Conservation (phyloP, 306 rosid species). For the Rosa rugosa region DNA sequence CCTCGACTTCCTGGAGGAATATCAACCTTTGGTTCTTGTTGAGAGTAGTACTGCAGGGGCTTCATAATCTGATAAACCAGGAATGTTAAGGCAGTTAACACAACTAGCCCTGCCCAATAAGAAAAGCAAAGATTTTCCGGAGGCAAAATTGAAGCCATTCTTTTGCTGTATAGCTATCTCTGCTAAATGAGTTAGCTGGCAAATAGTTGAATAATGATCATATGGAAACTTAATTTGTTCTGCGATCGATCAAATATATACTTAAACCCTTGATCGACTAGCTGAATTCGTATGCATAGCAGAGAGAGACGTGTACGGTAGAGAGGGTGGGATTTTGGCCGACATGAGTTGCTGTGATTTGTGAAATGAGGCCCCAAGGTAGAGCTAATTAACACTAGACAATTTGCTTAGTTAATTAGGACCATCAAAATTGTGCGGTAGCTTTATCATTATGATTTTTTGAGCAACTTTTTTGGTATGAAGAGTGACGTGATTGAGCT, state of each 20-base stretch:
- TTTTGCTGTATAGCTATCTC: background rate
- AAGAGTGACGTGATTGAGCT: background rate
- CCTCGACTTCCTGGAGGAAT: conserved; percentile 71
- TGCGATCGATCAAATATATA: background rate
- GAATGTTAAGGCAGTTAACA: conserved; percentile 15
- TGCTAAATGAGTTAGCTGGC: background rate
- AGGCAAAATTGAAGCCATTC: conserved; percentile 42
- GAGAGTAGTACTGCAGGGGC: conserved; percentile 8
- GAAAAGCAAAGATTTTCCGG: conserved; percentile 17
- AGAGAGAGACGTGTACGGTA: background rate
- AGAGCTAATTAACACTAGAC: background rate
- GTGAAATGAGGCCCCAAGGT: background rate
- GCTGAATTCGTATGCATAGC: background rate
- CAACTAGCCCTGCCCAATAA: conserved; percentile 16
- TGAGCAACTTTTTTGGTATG: background rate
- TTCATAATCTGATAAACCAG: conserved; percentile 22
- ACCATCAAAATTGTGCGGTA: background rate
- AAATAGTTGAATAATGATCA: background rate
- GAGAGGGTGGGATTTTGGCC: background rate
- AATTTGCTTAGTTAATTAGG: background rate
- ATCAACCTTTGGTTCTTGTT: conserved; percentile 18
- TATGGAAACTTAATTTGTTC: background rate
- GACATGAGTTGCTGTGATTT: background rate
- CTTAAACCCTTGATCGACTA: background rate
- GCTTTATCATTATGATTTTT: background rate